Conservation (phyloP, 2,329 filamentous ascomycete genomes). For the Escovopsis weberi region DNA sequence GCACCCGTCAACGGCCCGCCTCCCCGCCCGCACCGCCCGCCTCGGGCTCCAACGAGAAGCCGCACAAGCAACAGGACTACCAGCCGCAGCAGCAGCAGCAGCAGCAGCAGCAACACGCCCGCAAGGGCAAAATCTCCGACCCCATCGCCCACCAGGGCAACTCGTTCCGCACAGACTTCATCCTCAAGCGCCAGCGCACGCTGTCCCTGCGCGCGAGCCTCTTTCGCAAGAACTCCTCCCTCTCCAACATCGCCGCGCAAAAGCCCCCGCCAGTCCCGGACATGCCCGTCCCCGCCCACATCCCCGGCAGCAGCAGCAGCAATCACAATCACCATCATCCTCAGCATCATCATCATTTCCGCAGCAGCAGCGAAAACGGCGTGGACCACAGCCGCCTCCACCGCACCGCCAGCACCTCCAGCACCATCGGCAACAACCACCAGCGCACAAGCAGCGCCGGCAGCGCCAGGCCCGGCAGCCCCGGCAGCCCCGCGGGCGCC, state of each 20-base stretch:
- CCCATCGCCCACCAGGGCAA: constrained; percentile 30
- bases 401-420: too few species aligned
- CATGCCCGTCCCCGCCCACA: too few species aligned
- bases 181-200: constrained; percentile 25
- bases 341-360: too few species aligned
- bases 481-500: background rate
- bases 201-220: background rate
- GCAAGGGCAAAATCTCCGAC: constrained; percentile 39
- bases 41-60: background rate
- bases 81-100: too few species aligned
- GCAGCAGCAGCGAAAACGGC: too few species aligned
- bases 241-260: constrained; percentile 5
- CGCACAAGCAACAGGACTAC: background rate
- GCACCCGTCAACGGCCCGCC: background rate
- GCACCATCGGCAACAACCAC: background rate
- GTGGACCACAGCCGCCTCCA: too few species aligned
- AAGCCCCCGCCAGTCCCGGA: background rate
- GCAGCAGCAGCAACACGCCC: constrained; percentile 5
- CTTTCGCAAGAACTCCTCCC: constrained; percentile 7
- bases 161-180: constrained; percentile 37
- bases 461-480: constrained; percentile 1
- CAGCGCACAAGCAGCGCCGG: background rate
- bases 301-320: too few species aligned
- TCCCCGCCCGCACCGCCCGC: constrained; percentile 4
- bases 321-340: too few species aligned